Evolutionary conservation across 2,329 filamentous ascomycete species (phyloP).

Genomic region (Pyrenophora graminea): DNA sequence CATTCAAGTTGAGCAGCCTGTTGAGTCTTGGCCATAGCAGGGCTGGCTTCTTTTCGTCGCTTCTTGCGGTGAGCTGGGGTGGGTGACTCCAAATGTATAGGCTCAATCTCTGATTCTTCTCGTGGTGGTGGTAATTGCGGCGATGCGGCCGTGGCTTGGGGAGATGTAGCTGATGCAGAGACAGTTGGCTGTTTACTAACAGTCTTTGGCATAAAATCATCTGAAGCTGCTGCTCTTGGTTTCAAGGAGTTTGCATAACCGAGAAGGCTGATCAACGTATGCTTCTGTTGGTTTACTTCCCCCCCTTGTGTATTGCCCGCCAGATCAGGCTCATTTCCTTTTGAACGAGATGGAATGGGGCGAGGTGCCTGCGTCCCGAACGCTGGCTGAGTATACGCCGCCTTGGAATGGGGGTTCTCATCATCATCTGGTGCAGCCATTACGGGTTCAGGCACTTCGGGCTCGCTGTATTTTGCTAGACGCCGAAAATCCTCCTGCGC

Average conservation of each 20-base stretch:
- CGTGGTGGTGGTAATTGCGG: background rate
- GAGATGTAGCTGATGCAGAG: background rate
- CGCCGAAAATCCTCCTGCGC: slow-evolving; percentile 21
- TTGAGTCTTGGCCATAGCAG: background rate
- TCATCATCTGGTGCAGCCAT: slow-evolving; percentile 10
- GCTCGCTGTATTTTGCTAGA: slow-evolving; percentile 11
- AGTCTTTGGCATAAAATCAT: background rate
- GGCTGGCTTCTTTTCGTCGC: background rate
- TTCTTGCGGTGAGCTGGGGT: background rate
- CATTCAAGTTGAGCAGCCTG: slow-evolving; percentile 5
- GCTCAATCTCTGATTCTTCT: background rate
- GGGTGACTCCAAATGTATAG: background rate
- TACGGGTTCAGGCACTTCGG: slow-evolving; percentile 6
- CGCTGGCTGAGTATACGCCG: slow-evolving; percentile 24
- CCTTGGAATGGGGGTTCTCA: slow-evolving; percentile 20
- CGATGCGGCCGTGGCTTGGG: background rate
- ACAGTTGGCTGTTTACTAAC: slow-evolving; percentile 3
- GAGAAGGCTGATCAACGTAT: background rate
- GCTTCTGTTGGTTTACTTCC: slow-evolving; percentile 7
- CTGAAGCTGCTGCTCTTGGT: background rate
- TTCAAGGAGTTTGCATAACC: background rate
- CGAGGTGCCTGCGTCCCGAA: slow-evolving; percentile 30
- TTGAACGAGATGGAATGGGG: slow-evolving; percentile 8
- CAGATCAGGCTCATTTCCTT: slow-evolving; percentile 24
- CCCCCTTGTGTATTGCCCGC: slow-evolving; percentile 25